Evolutionary conservation across 2,329 filamentous ascomycete genomes (phyloP).

Genomic region (Phialophora chinensis): DNA sequence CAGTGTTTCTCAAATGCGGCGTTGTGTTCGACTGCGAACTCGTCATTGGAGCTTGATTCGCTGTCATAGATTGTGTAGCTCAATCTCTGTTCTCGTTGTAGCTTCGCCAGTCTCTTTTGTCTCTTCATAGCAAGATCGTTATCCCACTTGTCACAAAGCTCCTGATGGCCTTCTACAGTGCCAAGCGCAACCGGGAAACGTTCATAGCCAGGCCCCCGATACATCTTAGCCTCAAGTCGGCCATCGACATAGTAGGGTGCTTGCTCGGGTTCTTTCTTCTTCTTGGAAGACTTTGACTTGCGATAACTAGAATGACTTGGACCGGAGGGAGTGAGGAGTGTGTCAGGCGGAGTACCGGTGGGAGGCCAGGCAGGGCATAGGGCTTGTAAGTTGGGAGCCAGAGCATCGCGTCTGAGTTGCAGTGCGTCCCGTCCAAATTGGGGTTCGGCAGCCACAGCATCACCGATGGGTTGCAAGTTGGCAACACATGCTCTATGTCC

Average conservation of each 20-base stretch:
- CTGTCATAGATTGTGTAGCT: constrained; percentile 9
- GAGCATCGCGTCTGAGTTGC: neutral
- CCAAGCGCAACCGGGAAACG: constrained; percentile 37
- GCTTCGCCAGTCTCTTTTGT: constrained; percentile 19
- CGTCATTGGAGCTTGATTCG: constrained; percentile 24
- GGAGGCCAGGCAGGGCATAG: neutral
- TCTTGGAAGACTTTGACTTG: constrained; percentile 4
- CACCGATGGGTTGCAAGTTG: neutral
- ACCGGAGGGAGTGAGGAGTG: neutral
- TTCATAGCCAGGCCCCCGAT: constrained; percentile 38
- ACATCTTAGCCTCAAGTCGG: constrained; percentile 36
- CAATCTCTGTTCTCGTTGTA: constrained; percentile 9
- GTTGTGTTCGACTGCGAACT: constrained; percentile 3
- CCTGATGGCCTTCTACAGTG: constrained; percentile 32
- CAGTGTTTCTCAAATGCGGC: constrained; percentile 32
- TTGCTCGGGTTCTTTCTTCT: constrained; percentile 13
- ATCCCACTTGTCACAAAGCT: constrained; percentile 38
- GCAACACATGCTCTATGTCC: neutral
- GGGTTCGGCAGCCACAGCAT: no score
- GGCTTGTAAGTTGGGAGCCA: neutral
- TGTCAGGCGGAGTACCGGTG: neutral
- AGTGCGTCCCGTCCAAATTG: neutral
- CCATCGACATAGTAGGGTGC: constrained; percentile 39
- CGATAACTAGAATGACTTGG: neutral
- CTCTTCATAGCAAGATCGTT: constrained; percentile 14